Percentiles rank a stretch among this genome's conserved stretches.
These are phyloP conservation scores for Verticillium isaacii DNA, from an alignment of 2,329 filamentous ascomycete species.

Conservation along the genomic window DNA sequence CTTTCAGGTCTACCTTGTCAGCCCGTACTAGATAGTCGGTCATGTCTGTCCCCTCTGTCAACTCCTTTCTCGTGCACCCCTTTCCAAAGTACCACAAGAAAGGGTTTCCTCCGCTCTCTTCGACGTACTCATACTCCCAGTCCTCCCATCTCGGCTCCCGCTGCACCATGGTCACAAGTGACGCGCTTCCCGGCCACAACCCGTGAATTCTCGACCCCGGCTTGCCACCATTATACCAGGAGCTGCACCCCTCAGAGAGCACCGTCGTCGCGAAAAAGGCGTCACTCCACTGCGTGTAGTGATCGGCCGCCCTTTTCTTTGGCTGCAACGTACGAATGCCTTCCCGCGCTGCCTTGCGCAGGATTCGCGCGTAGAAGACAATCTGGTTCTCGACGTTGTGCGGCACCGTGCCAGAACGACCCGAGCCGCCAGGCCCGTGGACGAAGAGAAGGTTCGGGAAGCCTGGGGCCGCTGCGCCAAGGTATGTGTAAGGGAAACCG, in stretches of 20 bases:
- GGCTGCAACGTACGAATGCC: constrained; percentile 60
- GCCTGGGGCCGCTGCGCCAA: constrained; percentile 57
- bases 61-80: constrained; percentile 59
- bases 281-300: constrained; percentile 56
- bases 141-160: constrained; percentile 53
- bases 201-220: constrained; percentile 62
- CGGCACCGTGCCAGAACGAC: constrained; percentile 61
- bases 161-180: constrained; percentile 55
- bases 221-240: constrained; percentile 66
- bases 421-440: constrained; percentile 55
- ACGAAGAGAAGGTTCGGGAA: constrained; percentile 67
- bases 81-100: constrained; percentile 64
- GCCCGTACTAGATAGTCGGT: constrained; percentile 58
- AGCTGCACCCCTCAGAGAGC: constrained; percentile 58
- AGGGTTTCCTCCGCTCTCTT: constrained; percentile 35
- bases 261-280: constrained; percentile 52
- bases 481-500: constrained; percentile 64
- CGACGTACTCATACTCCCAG: constrained; percentile 44
- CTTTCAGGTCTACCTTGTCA: constrained; percentile 52
- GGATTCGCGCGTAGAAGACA: constrained; percentile 59
- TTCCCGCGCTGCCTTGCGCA: constrained; percentile 62
- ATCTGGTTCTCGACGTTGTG: constrained; percentile 63
- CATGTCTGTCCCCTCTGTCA: constrained; percentile 50
- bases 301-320: constrained; percentile 53
- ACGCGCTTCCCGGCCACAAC: constrained; percentile 64